Conservation (phyloP, 2,329 filamentous ascomycete species). For the Dactylellina cionopaga region DNA sequence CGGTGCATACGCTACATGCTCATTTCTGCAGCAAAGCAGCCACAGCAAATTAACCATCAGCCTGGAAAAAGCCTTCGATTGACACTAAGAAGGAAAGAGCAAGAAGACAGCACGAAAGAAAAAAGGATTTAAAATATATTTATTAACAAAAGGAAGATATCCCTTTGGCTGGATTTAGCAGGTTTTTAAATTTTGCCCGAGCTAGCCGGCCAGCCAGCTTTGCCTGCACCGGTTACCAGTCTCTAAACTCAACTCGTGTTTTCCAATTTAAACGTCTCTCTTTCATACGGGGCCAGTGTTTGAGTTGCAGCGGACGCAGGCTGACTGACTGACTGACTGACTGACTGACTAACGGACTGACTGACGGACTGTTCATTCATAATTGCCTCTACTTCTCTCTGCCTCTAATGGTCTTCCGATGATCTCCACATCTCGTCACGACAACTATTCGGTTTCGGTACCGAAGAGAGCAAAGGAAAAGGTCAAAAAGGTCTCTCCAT, state of each 20-base stretch:
- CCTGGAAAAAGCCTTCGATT: constrained; percentile 20
- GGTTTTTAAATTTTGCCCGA: too few species aligned
- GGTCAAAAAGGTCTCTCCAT: constrained; percentile 42
- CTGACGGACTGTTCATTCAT: too few species aligned
- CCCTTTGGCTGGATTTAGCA: constrained; percentile 20
- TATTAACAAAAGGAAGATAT: background rate
- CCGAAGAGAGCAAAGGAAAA: constrained; percentile 51
- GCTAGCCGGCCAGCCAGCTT: too few species aligned
- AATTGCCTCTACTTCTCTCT: too few species aligned
- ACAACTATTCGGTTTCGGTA: constrained; percentile 46
- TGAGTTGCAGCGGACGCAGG: too few species aligned
- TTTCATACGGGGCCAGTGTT: too few species aligned
- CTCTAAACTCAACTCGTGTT: too few species aligned
- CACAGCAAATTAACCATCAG: too few species aligned
- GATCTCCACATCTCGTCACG: constrained; percentile 51
- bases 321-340: too few species aligned
- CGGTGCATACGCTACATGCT: background rate
- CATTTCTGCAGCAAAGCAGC: constrained; percentile 16
- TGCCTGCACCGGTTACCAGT: too few species aligned
- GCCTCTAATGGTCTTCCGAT: constrained; percentile 52
- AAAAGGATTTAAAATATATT: constrained; percentile 20
- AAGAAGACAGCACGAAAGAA: constrained; percentile 23
- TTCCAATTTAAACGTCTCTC: too few species aligned
- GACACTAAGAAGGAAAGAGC: constrained; percentile 28
- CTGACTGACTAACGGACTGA: too few species aligned